Evolutionary conservation across 768 basidiomycete species (phyloP).

Genomic region (Lyophyllum shimeji): DNA sequence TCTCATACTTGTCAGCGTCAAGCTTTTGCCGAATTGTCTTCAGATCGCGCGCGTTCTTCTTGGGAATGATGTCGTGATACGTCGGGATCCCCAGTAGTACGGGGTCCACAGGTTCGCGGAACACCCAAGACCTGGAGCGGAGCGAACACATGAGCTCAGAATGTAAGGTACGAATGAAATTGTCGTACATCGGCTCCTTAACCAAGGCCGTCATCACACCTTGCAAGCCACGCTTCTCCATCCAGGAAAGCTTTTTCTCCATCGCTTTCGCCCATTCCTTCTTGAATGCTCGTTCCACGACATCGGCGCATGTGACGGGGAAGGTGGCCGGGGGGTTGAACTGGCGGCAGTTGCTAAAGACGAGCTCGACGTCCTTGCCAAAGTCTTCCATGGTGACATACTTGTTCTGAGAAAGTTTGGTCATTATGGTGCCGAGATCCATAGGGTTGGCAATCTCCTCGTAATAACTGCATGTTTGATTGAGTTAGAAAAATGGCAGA

Average conservation of each 20-base stretch:
- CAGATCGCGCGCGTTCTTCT: slow-evolving; percentile 86
- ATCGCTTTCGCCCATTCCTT: slow-evolving; percentile 83
- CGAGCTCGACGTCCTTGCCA: slow-evolving; percentile 73
- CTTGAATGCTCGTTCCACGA: slow-evolving; percentile 73
- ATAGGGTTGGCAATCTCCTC: slow-evolving; percentile 91
- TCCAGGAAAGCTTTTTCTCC: slow-evolving; percentile 70
- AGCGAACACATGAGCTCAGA: slow-evolving; percentile 8
- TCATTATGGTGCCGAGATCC: slow-evolving; percentile 84
- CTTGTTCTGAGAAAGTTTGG: slow-evolving; percentile 62
- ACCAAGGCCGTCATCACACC: slow-evolving; percentile 66
- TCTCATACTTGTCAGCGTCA: slow-evolving; percentile 80
- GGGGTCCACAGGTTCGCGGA: slow-evolving; percentile 89
- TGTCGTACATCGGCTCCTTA: slow-evolving; percentile 64
- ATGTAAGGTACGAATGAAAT: neutral
- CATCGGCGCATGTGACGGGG: slow-evolving; percentile 69
- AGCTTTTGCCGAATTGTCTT: slow-evolving; percentile 78
- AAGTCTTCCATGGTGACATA: slow-evolving; percentile 86
- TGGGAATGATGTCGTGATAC: slow-evolving; percentile 84
- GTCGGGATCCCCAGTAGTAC: slow-evolving; percentile 78
- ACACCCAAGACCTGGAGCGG: slow-evolving; percentile 62
- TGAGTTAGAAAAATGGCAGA: neutral
- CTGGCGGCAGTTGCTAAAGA: slow-evolving; percentile 86
- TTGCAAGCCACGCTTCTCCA: slow-evolving; percentile 79
- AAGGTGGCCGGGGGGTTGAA: slow-evolving; percentile 88
- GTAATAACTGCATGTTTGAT: slow-evolving; percentile 60